Conservation (phyloP, 495 filamentous ascomycete species). For the Penicillium lagena region DNA sequence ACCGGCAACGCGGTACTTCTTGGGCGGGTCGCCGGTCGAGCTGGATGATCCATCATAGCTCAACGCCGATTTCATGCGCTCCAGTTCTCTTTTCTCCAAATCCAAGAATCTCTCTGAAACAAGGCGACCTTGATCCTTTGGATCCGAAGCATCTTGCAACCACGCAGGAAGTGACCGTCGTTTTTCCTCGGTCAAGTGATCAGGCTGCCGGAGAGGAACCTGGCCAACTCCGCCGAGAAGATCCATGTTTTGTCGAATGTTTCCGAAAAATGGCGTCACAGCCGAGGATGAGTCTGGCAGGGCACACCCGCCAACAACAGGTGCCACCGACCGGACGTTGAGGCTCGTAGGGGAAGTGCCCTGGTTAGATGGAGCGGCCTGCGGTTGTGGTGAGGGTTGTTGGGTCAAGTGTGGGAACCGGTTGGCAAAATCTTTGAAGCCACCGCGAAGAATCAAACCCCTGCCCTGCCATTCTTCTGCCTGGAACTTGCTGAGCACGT, state of each 20-base stretch:
- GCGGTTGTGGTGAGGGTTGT: slow-evolving; percentile 12
- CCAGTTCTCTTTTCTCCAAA: slow-evolving; percentile 79
- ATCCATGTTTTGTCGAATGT: slow-evolving; percentile 97
- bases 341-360: slow-evolving; percentile 34
- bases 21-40: slow-evolving; percentile 22
- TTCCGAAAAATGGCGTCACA: slow-evolving; percentile 87
- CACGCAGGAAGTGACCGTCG: slow-evolving; percentile 59
- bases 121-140: slow-evolving; percentile 64
- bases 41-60: slow-evolving; percentile 53
- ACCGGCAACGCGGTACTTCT: slow-evolving; percentile 63
- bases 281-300: slow-evolving; percentile 63
- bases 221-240: slow-evolving; percentile 90
- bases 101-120: slow-evolving; percentile 78
- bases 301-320: slow-evolving; percentile 80
- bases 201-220: slow-evolving; percentile 67
- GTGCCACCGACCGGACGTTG: slow-evolving; percentile 52
- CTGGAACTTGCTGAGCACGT: slow-evolving; percentile 88
- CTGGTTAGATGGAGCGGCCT: background rate
- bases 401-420: slow-evolving; percentile 41
- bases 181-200: slow-evolving; percentile 38
- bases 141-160: slow-evolving; percentile 62
- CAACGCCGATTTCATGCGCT: slow-evolving; percentile 87
- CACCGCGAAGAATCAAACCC: slow-evolving; percentile 62
- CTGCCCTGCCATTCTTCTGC: slow-evolving; percentile 76
- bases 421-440: slow-evolving; percentile 43